These are phyloP conservation scores for Phaeotremella skinneri DNA, from an alignment of 768 basidiomycete genomes.

Conservation along the genomic window DNA sequence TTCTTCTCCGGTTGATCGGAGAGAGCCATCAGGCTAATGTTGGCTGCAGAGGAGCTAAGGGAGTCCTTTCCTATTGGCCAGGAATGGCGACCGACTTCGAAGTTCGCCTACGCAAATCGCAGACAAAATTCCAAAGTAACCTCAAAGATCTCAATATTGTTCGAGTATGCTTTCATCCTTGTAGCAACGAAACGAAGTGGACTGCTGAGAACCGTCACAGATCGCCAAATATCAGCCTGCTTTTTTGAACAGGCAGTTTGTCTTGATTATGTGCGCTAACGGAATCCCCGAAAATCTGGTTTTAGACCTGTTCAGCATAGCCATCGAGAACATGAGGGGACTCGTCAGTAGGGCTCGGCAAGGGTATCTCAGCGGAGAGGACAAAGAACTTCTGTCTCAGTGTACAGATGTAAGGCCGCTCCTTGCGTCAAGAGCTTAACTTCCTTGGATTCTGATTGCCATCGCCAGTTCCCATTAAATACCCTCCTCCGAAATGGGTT, in stretches of 20 bases:
- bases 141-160: constrained; percentile 45
- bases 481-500: constrained; percentile 43
- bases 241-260: constrained; percentile 50
- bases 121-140: constrained; percentile 43
- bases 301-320: constrained; percentile 40
- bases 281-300: constrained; percentile 42
- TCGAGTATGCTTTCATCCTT: constrained; percentile 39
- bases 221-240: constrained; percentile 46
- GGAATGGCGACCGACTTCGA: constrained; percentile 24
- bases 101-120: constrained; percentile 38
- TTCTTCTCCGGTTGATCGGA: no score
- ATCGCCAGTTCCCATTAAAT: constrained; percentile 39
- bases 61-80: constrained; percentile 43
- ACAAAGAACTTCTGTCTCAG: constrained; percentile 26
- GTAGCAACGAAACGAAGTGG: not conserved
- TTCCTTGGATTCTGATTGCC: not conserved
- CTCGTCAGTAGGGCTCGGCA: constrained; percentile 27
- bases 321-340: constrained; percentile 36
- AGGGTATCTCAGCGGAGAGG: constrained; percentile 21
- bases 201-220: constrained; percentile 20
- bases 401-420: constrained; percentile 31
- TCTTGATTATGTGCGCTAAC: constrained; percentile 47
- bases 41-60: constrained; percentile 50
- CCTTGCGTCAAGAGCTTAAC: not conserved
- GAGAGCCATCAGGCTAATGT: no score